Percentiles rank a stretch among this genome's conserved stretches.
Evolutionary conservation across 257 asterid species (phyloP).

Genomic region (Gentiana dahurica): DNA sequence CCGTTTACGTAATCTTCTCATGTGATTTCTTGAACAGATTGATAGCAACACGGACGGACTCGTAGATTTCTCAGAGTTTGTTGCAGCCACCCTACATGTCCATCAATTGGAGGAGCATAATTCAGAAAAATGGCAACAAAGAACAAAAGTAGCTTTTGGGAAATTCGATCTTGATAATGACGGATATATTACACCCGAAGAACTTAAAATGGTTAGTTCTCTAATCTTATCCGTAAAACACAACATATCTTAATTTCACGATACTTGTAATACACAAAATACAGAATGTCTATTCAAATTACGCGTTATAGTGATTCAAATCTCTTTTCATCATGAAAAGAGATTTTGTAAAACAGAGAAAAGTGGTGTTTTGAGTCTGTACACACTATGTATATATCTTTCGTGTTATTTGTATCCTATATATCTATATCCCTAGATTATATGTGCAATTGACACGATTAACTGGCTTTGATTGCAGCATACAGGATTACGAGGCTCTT

Average conservation of each 20-base stretch:
- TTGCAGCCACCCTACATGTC: conserved; percentile 88
- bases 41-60: conserved; percentile 91
- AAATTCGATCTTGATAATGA: conserved; percentile 81
- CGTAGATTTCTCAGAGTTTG: conserved; percentile 85
- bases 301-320: not conserved
- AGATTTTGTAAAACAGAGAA: not conserved
- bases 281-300: too few relatives aligned
- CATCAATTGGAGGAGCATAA: conserved; percentile 87
- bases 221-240: too few relatives aligned
- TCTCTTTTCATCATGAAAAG: not conserved
- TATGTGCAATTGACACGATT: too few relatives aligned
- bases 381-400: too few relatives aligned
- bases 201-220: conserved; percentile 66
- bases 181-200: conserved; percentile 82
- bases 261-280: too few relatives aligned
- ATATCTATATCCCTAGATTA: too few relatives aligned
- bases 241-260: too few relatives aligned
- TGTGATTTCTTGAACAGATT: conserved; percentile 41
- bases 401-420: too few relatives aligned
- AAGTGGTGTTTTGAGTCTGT: not conserved
- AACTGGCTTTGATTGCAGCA: conserved; percentile 29
- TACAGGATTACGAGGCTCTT: conserved; percentile 63
- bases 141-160: conserved; percentile 75
- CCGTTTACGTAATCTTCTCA: not conserved
- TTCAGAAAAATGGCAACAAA: conserved; percentile 62